A percentile compares a stretch with the other conserved stretches of the same genome.
These are phyloP conservation scores for Chytriomyces sp. DNA, from an alignment of 192 early-diverging fungal species.

Conservation along the genomic window DNA sequence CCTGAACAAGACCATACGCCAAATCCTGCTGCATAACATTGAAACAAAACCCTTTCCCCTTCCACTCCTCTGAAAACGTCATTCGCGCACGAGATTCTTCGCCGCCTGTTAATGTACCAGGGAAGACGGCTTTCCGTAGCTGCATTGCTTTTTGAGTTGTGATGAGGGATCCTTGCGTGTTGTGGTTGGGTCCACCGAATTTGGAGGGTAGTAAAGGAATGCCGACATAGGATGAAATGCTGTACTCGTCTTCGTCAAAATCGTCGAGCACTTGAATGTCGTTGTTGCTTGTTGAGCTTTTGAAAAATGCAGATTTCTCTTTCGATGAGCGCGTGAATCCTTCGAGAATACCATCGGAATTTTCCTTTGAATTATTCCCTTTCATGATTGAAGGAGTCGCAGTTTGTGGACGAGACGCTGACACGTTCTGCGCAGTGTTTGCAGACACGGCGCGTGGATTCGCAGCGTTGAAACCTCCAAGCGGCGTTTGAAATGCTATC, in stretches of 20 bases:
- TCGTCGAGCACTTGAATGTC: conserved; percentile 39
- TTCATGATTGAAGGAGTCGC: background rate
- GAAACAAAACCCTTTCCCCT: conserved; percentile 52
- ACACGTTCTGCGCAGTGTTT: background rate
- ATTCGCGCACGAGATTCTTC: conserved; percentile 21
- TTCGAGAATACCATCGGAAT: background rate
- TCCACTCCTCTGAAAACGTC: conserved; percentile 48
- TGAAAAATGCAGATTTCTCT: background rate
- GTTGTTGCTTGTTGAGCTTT: background rate
- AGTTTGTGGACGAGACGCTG: background rate
- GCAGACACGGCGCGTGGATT: conserved; percentile 21
- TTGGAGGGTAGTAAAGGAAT: background rate
- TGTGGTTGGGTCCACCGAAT: background rate
- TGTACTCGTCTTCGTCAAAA: conserved; percentile 36
- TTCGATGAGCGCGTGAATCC: background rate
- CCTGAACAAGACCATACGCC: conserved; percentile 57
- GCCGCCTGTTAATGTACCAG: conserved; percentile 2
- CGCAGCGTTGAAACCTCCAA: conserved; percentile 24
- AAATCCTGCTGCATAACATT: conserved; percentile 17
- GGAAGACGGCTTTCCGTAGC: conserved; percentile 31
- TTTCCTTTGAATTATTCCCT: too few relatives aligned
- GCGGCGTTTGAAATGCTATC: conserved; percentile 24
- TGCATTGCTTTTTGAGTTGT: conserved; percentile 24
- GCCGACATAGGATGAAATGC: conserved; percentile 12
- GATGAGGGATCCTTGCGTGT: conserved; percentile 5